Evolutionary conservation across 2,329 filamentous ascomycete species (phyloP).

Genomic region (Ophiostoma novo-ulmi): DNA sequence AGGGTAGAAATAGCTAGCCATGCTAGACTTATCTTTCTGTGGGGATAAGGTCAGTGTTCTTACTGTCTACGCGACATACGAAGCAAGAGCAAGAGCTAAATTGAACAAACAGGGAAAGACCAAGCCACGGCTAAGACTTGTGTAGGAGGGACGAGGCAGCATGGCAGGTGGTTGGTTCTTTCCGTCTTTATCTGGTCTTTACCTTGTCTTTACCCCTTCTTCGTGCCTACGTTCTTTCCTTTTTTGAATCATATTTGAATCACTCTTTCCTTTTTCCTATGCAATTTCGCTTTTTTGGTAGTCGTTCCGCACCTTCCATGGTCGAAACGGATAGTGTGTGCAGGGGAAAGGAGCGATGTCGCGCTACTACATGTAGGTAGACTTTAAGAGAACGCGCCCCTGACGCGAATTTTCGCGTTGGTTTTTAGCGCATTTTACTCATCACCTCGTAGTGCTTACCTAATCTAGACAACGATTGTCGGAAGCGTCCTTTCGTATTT

Average conservation of each 20-base stretch:
- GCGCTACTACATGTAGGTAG: neutral
- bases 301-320: neutral
- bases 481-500: neutral
- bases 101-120: neutral
- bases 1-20: neutral
- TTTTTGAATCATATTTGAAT: neutral
- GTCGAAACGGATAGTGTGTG: constrained; percentile 8
- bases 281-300: neutral
- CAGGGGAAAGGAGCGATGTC: constrained; percentile 6
- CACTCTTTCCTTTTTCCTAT: neutral
- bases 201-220: neutral
- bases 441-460: neutral
- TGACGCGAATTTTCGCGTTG: neutral
- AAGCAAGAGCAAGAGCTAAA: neutral
- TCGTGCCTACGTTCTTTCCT: neutral
- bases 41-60: neutral
- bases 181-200: neutral
- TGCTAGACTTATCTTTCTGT: neutral
- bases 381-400: neutral
- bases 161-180: neutral
- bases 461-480: neutral
- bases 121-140: neutral
- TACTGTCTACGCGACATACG: neutral
- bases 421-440: neutral
- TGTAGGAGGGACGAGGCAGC: neutral